These are phyloP conservation scores for Trichoderma sp. DNA, from an alignment of 2,329 filamentous ascomycete species.

Conservation along the genomic window DNA sequence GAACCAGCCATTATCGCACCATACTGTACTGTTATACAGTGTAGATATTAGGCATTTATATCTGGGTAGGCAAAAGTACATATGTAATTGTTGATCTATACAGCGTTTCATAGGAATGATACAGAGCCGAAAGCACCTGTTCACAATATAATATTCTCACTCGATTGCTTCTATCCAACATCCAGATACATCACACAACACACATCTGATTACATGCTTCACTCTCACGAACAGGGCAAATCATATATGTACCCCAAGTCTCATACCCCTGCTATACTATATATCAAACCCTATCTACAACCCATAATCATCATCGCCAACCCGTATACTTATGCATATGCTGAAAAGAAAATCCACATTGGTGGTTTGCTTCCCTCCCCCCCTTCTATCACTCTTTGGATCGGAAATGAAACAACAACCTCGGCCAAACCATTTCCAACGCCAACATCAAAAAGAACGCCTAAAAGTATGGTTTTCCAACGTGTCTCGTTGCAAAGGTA, in stretches of 20 bases:
- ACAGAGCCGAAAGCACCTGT: not conserved
- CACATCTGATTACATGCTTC: not conserved
- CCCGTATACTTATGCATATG: conserved; percentile 6
- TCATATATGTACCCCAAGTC: not conserved
- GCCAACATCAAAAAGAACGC: conserved; percentile 11
- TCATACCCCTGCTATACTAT: not conserved
- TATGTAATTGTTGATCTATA: not conserved
- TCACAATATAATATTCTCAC: not conserved
- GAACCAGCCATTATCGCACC: not conserved
- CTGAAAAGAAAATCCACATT: not conserved
- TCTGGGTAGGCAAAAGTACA: not conserved
- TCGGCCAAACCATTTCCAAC: conserved; percentile 13
- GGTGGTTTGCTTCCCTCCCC: not conserved
- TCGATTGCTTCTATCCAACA: not conserved
- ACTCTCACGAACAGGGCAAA: not conserved
- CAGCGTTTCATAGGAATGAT: not conserved
- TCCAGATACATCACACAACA: not conserved
- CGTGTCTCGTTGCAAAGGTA: conserved; percentile 10
- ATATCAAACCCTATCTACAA: conserved; percentile 1
- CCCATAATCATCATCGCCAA: not conserved
- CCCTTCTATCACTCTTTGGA: not conserved
- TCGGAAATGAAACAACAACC: not conserved
- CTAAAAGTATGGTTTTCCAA: conserved; percentile 1
- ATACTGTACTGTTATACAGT: not conserved
- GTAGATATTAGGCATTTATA: not conserved